phyloP scores from a whole-genome alignment of 768 basidiomycete species.

The Tulasnella sp. region DNA sequence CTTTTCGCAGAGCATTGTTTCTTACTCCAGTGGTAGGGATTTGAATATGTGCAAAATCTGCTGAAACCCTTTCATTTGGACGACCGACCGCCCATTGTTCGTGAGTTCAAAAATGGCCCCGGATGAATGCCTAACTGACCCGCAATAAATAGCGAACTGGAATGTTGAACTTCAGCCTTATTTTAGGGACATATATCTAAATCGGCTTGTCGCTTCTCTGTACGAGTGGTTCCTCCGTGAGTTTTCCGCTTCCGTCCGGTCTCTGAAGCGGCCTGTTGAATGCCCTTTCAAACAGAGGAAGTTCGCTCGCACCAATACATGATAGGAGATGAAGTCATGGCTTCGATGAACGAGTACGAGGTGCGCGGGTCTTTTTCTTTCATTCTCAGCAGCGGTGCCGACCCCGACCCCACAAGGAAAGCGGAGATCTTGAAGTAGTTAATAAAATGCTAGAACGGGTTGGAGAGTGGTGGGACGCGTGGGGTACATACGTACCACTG shows the following conservation, averaged over 20 bases:
- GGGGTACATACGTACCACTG: conserved; percentile 54
- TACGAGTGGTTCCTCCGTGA: conserved; percentile 69
- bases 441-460: conserved; percentile 55
- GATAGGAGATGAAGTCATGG: conserved; percentile 56
- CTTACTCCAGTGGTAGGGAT: background rate
- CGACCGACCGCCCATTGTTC: background rate
- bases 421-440: conserved; percentile 48
- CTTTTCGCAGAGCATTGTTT: background rate
- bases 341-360: conserved; percentile 59
- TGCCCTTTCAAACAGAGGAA: conserved; percentile 46
- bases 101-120: background rate
- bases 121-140: background rate
- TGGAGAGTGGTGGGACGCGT: conserved; percentile 69
- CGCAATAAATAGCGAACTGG: background rate
- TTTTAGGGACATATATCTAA: background rate
- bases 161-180: conserved; percentile 8
- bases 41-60: background rate
- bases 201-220: conserved; percentile 34
- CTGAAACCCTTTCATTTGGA: conserved; percentile 7
- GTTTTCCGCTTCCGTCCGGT: conserved; percentile 30
- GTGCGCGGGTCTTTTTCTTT: conserved; percentile 38
- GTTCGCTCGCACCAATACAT: conserved; percentile 56
- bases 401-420: conserved; percentile 38
- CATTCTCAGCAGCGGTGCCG: background rate
- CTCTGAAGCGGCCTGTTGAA: background rate